These are phyloP conservation scores for Salix arbutifolia DNA, from an alignment of 345 rosid species.

Conservation along the genomic window DNA sequence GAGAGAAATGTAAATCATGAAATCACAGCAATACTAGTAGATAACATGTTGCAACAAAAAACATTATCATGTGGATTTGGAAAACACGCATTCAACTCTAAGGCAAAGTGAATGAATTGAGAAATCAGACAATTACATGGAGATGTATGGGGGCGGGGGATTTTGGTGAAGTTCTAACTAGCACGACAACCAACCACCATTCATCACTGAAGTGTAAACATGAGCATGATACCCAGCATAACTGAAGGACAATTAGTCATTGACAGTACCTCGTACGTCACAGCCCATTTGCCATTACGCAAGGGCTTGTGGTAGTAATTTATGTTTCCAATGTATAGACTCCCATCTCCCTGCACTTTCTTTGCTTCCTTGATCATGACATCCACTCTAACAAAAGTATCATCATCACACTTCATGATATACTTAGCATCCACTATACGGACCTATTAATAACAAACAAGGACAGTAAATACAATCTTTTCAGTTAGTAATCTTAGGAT, in stretches of 20 bases:
- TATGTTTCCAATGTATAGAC: slow-evolving; percentile 77
- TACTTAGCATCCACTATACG: slow-evolving; percentile 54
- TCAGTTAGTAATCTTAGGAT: neutral
- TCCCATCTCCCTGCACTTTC: slow-evolving; percentile 49
- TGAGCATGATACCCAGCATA: neutral
- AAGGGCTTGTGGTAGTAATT: slow-evolving; percentile 86
- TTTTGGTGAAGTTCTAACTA: too few species aligned
- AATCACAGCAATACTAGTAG: neutral
- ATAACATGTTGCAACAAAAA: neutral
- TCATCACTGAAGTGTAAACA: neutral
- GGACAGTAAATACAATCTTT: neutral
- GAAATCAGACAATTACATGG: neutral
- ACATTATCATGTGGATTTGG: neutral
- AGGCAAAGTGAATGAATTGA: too few species aligned
- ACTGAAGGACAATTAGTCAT: neutral
- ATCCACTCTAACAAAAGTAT: slow-evolving; percentile 77
- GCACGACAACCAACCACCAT: too few species aligned
- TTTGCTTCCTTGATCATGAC: slow-evolving; percentile 58
- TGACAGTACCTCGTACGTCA: slow-evolving; percentile 68
- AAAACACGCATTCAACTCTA: too few species aligned
- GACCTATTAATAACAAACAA: slow-evolving; percentile 34
- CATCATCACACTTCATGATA: slow-evolving; percentile 92
- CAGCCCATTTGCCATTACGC: slow-evolving; percentile 95
- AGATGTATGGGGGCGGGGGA: neutral
- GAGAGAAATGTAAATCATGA: neutral